These are phyloP conservation scores for Trichomonascaceae sp. DNA, from an alignment of 1,139 yeast species.

Conservation along the genomic window DNA sequence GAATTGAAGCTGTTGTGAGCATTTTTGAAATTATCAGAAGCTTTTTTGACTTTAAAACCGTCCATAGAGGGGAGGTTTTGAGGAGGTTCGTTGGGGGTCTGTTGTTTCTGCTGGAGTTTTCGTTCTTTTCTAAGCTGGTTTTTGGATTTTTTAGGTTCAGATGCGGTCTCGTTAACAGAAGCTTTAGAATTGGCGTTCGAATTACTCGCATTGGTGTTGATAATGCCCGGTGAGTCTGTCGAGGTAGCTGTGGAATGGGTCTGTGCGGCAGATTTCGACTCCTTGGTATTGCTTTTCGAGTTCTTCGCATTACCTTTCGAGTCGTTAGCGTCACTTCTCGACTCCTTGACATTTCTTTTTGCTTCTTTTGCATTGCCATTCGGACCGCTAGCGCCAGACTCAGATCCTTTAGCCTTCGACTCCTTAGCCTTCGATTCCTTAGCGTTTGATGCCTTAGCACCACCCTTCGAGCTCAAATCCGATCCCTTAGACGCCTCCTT, in stretches of 20 bases:
- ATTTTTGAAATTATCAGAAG: constrained; percentile 6
- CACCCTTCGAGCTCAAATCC: constrained; percentile 29
- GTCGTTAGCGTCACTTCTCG: neutral
- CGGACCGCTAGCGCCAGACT: neutral
- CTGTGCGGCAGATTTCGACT: too few species aligned
- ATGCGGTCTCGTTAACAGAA: too few species aligned
- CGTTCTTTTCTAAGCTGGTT: constrained; percentile 24
- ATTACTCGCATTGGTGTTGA: neutral
- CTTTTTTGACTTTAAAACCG: constrained; percentile 5
- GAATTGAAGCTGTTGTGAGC: constrained; percentile 18
- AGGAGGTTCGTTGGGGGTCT: neutral
- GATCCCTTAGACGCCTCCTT: constrained; percentile 15
- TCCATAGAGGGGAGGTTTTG: constrained; percentile 20
- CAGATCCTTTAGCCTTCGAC: constrained; percentile 13
- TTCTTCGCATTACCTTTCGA: neutral
- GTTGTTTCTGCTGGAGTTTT: constrained; percentile 21
- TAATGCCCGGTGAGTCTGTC: too few species aligned
- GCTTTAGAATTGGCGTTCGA: neutral
- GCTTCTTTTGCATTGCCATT: neutral
- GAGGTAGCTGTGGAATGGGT: too few species aligned
- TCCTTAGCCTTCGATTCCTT: constrained; percentile 33
- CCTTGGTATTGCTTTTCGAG: neutral
- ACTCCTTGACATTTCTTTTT: neutral
- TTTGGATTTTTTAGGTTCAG: constrained; percentile 8
- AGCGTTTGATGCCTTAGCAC: constrained; percentile 22